Conservation (phyloP, 768 basidiomycete species). For the Rhodotorula sphaerocarpa region DNA sequence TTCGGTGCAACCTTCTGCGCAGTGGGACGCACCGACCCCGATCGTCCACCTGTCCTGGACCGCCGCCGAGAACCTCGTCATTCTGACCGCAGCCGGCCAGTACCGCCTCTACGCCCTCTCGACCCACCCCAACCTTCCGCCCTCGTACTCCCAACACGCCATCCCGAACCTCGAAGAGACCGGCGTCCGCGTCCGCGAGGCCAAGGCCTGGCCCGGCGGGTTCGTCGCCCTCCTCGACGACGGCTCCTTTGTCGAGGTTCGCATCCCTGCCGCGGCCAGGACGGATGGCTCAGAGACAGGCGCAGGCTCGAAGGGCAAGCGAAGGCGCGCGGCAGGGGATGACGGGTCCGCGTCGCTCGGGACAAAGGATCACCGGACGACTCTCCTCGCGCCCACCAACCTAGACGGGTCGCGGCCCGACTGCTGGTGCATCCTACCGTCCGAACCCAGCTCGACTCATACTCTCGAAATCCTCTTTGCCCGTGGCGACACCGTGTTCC, state of each 20-base stretch:
- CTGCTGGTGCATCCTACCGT: slow-evolving; percentile 76
- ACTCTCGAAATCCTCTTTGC: slow-evolving; percentile 85
- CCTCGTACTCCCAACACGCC: slow-evolving; percentile 64
- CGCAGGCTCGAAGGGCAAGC: neutral
- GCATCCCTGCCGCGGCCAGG: slow-evolving; percentile 50
- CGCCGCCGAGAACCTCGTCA: slow-evolving; percentile 66
- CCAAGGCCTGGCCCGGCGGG: slow-evolving; percentile 75
- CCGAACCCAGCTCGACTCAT: slow-evolving; percentile 76
- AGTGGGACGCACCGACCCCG: slow-evolving; percentile 46
- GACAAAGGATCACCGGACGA: slow-evolving; percentile 15
- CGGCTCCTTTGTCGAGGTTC: slow-evolving; percentile 70
- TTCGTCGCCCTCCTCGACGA: slow-evolving; percentile 78
- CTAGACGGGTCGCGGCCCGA: slow-evolving; percentile 63
- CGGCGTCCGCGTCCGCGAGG: slow-evolving; percentile 63
- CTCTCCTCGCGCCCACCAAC: slow-evolving; percentile 46
- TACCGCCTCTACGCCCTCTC: slow-evolving; percentile 64
- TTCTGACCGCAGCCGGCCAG: slow-evolving; percentile 83
- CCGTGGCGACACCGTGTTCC: slow-evolving; percentile 64
- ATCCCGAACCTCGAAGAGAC: slow-evolving; percentile 70
- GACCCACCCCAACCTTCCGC: slow-evolving; percentile 43
- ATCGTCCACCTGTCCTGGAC: slow-evolving; percentile 54
- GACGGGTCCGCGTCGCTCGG: neutral
- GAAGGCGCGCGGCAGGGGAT: neutral
- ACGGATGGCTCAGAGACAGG: neutral
- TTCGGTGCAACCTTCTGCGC: neutral